These are phyloP conservation scores for Debaryomyces tyrocola DNA, from an alignment of 805 yeast genomes.

Conservation along the genomic window DNA sequence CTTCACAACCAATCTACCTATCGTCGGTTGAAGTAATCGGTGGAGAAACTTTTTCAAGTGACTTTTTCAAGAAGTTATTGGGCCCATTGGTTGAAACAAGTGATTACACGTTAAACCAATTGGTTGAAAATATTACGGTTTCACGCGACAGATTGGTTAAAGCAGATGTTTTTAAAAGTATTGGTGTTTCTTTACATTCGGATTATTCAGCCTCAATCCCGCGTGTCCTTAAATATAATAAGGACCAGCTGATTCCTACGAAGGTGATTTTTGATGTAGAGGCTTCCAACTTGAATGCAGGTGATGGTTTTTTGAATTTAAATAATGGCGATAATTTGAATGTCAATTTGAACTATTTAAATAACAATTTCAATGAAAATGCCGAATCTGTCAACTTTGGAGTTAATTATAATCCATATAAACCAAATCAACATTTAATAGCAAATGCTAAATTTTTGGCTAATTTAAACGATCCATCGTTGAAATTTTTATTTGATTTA, in stretches of 20 bases:
- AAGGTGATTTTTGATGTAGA: constrained; percentile 43
- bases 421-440: constrained; percentile 48
- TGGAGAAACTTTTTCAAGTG: constrained; percentile 44
- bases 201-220: constrained; percentile 34
- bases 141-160: constrained; percentile 36
- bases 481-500: constrained; percentile 38
- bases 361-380: constrained; percentile 48
- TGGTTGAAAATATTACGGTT: constrained; percentile 31
- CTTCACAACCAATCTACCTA: constrained; percentile 36
- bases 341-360: constrained; percentile 39
- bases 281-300: constrained; percentile 36
- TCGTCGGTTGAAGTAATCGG: constrained; percentile 40
- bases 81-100: constrained; percentile 41
- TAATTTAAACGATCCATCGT: constrained; percentile 47
- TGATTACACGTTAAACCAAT: constrained; percentile 44
- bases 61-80: constrained; percentile 47
- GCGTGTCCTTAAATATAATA: constrained; percentile 27
- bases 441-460: constrained; percentile 45
- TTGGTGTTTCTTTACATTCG: constrained; percentile 40
- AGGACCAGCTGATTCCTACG: constrained; percentile 44
- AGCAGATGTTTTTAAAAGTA: constrained; percentile 47
- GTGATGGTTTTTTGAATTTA: constrained; percentile 33
- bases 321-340: constrained; percentile 40
- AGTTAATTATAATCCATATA: constrained; percentile 50
- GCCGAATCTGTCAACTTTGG: constrained; percentile 51